Base-by-base conservation (phyloP, 192 early-diverging fungal species). In the Neocallimastix lanati region DNA sequence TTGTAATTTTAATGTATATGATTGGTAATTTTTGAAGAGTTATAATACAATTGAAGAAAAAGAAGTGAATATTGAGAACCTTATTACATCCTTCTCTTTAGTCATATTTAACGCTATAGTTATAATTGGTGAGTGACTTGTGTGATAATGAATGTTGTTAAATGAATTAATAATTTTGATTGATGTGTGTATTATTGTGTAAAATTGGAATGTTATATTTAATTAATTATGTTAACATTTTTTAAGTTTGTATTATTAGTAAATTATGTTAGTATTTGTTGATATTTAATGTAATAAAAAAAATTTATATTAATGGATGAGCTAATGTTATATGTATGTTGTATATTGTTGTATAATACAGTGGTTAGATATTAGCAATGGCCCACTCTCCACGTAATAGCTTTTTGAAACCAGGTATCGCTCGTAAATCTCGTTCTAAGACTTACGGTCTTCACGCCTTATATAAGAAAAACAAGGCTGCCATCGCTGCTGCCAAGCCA, bases 391-490 rank as follows among this genome's bases (percentile, higher is more conserved):
- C 92, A 80, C 90, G 91, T 84, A 96, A 95, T 87, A 87, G 89
- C 83, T 88, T 92, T 84, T 88, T 97, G 86, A 91, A 89, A 84
- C 92, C 93, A 78, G 96, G 96, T 81, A 89, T 97, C 79, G 84
- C 90, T 85, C 92, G 92, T 80, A 91, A 92, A 84, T 92, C 92
- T 83, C 94, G 95, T 85, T 93, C 93, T 33, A 83, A 86, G 81
- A 88, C 92, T 80, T 94, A 92, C 88, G 90, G 93, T 84, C 93
- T 92, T 90, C 93, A 93, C 88, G 96, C 91, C 78, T 86, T 93
- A 78, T 94, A 93, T 90, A 97, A 97, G 94, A 90, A 91, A 84
- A 87, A 89, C 86, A 95, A 93, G 91, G 84, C 85, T 79, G 82
- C 84, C 58, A 83, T 85, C 82, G 81, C 88, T 78, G 82, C 86